Percentiles rank a stretch among this genome's conserved stretches.
Conservation (phyloP, 108 stramenopile genomes). For the Thalassiosira profunda region DNA sequence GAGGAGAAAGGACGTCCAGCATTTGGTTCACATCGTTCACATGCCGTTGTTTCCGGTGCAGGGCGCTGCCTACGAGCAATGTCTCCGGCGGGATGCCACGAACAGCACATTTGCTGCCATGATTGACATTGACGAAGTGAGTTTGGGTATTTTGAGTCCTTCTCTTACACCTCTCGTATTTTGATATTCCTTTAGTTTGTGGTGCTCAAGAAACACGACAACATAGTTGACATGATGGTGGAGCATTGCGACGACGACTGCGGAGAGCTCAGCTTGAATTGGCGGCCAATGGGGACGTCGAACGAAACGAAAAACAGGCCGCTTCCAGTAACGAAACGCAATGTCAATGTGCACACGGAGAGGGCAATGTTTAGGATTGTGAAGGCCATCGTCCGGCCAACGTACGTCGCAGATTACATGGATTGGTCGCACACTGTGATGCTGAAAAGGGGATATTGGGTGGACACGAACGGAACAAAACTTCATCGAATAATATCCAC, state of each 20-base stretch:
- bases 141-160: no score
- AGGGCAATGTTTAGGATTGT: no score
- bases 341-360: not conserved
- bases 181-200: conserved; percentile 7
- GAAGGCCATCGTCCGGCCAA: not conserved
- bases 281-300: not conserved
- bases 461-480: not conserved
- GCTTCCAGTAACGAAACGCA: not conserved
- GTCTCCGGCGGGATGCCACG: not conserved
- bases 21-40: not conserved
- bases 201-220: conserved; percentile 16
- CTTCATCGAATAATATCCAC: not conserved
- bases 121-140: not conserved
- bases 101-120: not conserved
- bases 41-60: not conserved
- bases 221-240: conserved; percentile 8
- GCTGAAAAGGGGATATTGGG: conserved; percentile 5
- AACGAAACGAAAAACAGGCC: conserved; percentile 1
- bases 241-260: conserved; percentile 8
- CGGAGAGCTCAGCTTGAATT: conserved; percentile 4
- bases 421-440: conserved; percentile 8
- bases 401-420: not conserved
- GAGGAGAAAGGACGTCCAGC: not conserved
- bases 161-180: no score
- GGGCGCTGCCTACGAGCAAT: conserved; percentile 2